Conservation (phyloP, 2,329 filamentous ascomycete species). For the Xylaria arbuscula region DNA sequence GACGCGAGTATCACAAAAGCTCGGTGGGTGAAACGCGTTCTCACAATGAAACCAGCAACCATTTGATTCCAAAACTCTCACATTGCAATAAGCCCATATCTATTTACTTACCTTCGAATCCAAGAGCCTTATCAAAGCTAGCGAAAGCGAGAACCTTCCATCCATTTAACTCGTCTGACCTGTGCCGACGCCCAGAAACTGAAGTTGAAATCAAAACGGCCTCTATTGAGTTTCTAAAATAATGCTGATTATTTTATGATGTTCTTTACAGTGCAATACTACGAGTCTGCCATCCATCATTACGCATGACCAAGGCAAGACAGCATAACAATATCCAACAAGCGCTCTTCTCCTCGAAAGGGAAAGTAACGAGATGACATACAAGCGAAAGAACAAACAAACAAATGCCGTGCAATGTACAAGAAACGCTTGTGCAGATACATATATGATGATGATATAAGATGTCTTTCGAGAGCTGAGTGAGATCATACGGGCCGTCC, state of each 20-base stretch:
- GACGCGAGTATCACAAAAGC: too few relatives aligned
- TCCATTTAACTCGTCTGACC: too few relatives aligned
- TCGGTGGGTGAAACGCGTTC: too few relatives aligned
- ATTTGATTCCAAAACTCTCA: too few relatives aligned
- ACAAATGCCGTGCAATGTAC: constrained; percentile 34
- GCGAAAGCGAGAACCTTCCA: too few relatives aligned
- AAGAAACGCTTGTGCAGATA: constrained; percentile 34
- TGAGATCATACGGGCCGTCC: constrained; percentile 4
- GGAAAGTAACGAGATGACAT: constrained; percentile 16
- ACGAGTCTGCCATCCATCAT: background rate
- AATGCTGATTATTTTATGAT: too few relatives aligned
- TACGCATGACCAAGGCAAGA: background rate
- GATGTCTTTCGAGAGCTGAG: background rate
- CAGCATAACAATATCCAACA: background rate
- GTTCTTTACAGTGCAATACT: constrained; percentile 10
- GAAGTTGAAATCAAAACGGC: background rate
- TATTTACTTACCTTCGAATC: too few relatives aligned
- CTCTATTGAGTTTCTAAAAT: too few relatives aligned
- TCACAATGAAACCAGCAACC: too few relatives aligned
- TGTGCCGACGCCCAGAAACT: background rate
- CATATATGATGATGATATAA: constrained; percentile 25
- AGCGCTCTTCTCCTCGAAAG: background rate
- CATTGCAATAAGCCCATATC: too few relatives aligned
- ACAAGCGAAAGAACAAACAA: background rate
- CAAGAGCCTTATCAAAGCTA: too few relatives aligned